Percentiles rank a stretch among this genome's conserved stretches.
phyloP scores from a whole-genome alignment of 1,284 basidiomycete species.

The Cryptococcus hybrid region DNA sequence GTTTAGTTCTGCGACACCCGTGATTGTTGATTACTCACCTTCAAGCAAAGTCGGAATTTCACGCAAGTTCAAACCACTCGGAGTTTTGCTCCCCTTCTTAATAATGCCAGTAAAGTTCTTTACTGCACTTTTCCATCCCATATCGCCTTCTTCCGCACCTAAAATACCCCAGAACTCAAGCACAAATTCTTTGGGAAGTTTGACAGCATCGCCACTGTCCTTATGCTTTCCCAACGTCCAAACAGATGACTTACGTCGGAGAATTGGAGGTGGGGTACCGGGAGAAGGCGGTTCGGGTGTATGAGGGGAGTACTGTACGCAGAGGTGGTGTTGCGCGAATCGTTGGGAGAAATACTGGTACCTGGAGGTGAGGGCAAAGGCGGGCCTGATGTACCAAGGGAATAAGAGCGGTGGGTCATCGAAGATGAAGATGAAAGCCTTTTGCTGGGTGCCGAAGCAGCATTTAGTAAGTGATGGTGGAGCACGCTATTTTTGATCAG shows the following conservation, averaged over 20 bases:
- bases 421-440: neutral
- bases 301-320: slow-evolving; percentile 14
- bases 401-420: slow-evolving; percentile 6
- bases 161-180: slow-evolving; percentile 43
- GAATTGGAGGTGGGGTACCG: slow-evolving; percentile 4
- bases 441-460: slow-evolving; percentile 4
- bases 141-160: slow-evolving; percentile 39
- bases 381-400: slow-evolving; percentile 1
- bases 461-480: slow-evolving; percentile 19
- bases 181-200: slow-evolving; percentile 46
- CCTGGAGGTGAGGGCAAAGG: slow-evolving; percentile 19
- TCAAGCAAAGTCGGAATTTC: slow-evolving; percentile 42
- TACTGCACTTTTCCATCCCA: slow-evolving; percentile 33
- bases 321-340: slow-evolving; percentile 20
- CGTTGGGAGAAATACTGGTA: slow-evolving; percentile 23
- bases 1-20: neutral
- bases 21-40: slow-evolving; percentile 20
- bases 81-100: slow-evolving; percentile 47
- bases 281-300: slow-evolving; percentile 1
- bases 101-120: slow-evolving; percentile 33
- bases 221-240: slow-evolving; percentile 22
- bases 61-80: slow-evolving; percentile 40
- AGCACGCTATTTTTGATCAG: slow-evolving; percentile 9
- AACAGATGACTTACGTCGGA: slow-evolving; percentile 24
- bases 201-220: slow-evolving; percentile 25